Percentiles rank a stretch among this genome's conserved stretches.
phyloP scores from a whole-genome alignment of 2,329 filamentous ascomycete genomes.

The Clarireedia hainanense region DNA sequence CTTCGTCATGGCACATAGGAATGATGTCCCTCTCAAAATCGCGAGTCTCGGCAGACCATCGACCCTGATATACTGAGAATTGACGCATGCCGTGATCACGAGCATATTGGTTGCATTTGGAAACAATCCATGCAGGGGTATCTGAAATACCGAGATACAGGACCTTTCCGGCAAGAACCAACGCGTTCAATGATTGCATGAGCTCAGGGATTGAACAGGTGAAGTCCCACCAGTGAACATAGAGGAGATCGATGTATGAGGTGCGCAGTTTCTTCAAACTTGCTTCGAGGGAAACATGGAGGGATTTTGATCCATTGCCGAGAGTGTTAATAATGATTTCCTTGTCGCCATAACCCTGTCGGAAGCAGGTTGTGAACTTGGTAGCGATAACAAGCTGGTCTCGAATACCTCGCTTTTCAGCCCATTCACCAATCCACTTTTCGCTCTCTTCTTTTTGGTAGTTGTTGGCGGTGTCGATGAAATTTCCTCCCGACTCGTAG shows the following conservation, averaged over 20 bases:
- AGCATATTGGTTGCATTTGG: constrained; percentile 63
- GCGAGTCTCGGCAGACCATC: constrained; percentile 51
- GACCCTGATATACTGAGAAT: constrained; percentile 63
- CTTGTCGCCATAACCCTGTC: constrained; percentile 25
- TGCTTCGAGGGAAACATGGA: constrained; percentile 47
- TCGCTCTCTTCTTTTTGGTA: constrained; percentile 57
- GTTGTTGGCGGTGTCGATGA: constrained; percentile 62
- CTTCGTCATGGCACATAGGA: constrained; percentile 48
- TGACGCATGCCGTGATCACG: constrained; percentile 58
- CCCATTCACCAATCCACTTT: constrained; percentile 63
- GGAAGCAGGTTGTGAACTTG: constrained; percentile 36
- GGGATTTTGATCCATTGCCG: constrained; percentile 55
- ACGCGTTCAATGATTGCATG: constrained; percentile 59
- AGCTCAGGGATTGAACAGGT: constrained; percentile 57
- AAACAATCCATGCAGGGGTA: constrained; percentile 62
- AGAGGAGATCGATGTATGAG: constrained; percentile 60
- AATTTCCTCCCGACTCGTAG: constrained; percentile 54
- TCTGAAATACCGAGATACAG: constrained; percentile 61
- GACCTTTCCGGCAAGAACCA: constrained; percentile 55
- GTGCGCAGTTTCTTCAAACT: constrained; percentile 56
- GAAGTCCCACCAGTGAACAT: constrained; percentile 62
- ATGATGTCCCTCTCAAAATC: constrained; percentile 59
- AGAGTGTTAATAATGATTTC: constrained; percentile 39
- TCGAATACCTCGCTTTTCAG: constrained; percentile 52
- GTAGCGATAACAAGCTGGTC: constrained; percentile 62